Evolutionary conservation across 768 basidiomycete species (phyloP), one percentile per base, ranked within the genome.

Genomic region (Pulveroboletus sp.): DNA sequence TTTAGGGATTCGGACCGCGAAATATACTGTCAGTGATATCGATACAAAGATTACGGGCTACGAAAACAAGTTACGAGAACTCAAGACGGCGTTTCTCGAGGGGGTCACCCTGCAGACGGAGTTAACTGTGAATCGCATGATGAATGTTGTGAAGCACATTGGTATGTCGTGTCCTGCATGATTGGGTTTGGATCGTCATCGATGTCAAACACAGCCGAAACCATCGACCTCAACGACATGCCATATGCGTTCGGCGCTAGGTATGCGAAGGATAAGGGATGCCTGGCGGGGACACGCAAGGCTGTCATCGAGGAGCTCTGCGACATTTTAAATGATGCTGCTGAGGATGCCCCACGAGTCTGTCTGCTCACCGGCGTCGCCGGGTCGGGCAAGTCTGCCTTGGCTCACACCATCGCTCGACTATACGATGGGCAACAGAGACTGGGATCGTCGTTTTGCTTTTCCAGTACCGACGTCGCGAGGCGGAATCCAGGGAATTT

Each of bases 321-420:
- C 33, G 33, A 34, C n/a, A 16, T 17, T 34, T 14, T 34, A 12
- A 17, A 17, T 16, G 6, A 34, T 7, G 5, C 13, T 16, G 33
- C 33, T 7, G 33, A 34, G 13, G 33, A n/a, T 34, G 33, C n/a
- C 16, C 6, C 33, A 17, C 33, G 33, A 14, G 33, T 31, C 3
- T 44, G 31, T 34, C 17, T 44, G 0, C 21, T 36, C 2, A 36
- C 35, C 1, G 35, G 35, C 9, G 17, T 20, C 3, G 7, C 16
- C 0, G 33, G 43, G 5, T 59, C 52, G 10, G 62, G 59, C n/a
- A 63, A 61, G 39, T 57, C 63, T 17, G 37, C 50, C 7, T 11
- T 33, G 31, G 32, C 31, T 10, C 31, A 32, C 16, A 14, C 32
- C 12, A 33, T 33, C 32, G 32, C 32, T 7, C 32, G 32, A 11